Base-by-base conservation (phyloP, 768 basidiomycete species). In the Leucocoprinus birnbaumii region DNA sequence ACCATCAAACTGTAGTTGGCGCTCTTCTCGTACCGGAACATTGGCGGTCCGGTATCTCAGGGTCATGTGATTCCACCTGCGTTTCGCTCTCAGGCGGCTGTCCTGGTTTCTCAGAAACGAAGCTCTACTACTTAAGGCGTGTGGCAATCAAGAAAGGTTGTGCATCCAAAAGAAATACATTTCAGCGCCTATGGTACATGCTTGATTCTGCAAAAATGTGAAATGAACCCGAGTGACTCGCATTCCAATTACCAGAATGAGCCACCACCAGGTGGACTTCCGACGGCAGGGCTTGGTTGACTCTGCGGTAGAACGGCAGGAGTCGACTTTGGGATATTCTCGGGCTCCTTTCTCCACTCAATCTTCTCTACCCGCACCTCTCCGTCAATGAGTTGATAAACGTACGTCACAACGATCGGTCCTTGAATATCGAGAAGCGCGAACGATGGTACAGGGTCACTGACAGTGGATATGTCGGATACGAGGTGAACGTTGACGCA, bases 361-460 rank as follows among this genome's bases (percentile, higher is more conserved):
- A 93, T 87, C 76, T 93, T 93, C 74, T 93, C 91, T 3, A 93
- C 91, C n/a, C 90, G 80, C 2, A 95, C 93, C 68, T 95, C 94
- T 40, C 92, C 91, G 41, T 95, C 93, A 43, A 96, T 88, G 26
- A 96, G 83, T 65, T 95, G 93, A 68, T 96, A 98, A 2, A 98
- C 94, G 64, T 97, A 98, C 2, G 96, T 98, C 24, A 97, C 94
- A 31, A 99, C 91, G 8, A 96, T 93, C 2, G 92, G 85, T 3
- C 97, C 97, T 72, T 99, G 97, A 34, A 99, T 87, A 67, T 98
- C 97, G 89, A 99, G 93, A 43, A 98, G 73, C 0, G 97, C 97
- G 65, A 99, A 99, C 2, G 93, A 94, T 0, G 97, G 96, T 1
- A 82, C 93, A 2, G 89, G 86, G 25, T 93, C 92, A 3, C 93